Base-by-base conservation (phyloP, 2,329 filamentous ascomycete species). In the Trichoderma atroviride region DNA sequence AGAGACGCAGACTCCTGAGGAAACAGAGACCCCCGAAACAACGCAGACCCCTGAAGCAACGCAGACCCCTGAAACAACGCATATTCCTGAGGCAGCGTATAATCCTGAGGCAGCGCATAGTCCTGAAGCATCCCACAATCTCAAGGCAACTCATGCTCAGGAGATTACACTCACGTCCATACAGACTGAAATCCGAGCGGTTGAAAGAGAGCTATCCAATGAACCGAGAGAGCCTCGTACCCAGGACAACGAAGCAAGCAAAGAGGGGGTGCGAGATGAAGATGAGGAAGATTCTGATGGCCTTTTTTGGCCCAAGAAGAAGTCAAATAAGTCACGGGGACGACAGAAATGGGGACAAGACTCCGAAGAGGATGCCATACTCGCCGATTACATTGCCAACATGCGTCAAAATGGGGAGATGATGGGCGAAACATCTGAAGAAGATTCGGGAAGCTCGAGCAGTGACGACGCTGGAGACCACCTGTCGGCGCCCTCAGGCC, bases 341-440 rank as follows among this genome's bases (percentile, higher is more conserved):
- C 40, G 72, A 74, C 68, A 56, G 37, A 58, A 43, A 55, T 10
- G 69, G 71, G 29, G 70, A 73, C 67, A 53, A 29, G 24, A 63
- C 10, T 64, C 74, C 2, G 82, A 85, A 9, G 85, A 90, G 22
- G 87, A 89, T 50, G 86, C 83, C 0, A 82, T 89, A 53, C 80
- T 89, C 73, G 86, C 87, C 1, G 92, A 94, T 74, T 94, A 94
- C 74, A 89, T 93, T 74, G 85, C 87, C 55, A 92, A 93, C 71
- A 83, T 92, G 74, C 79, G 79, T 22, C 83, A 83, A 1, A 83
- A 84, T 59, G 82, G 81, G 31, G 80, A 81, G 73, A 84, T 87
- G 10, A 88, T 93, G 71, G 89, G 90, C 50, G 79, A 90, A 29
- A 77, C 91, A 35, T 81, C 86, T 63, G 89, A 88, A 76, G 79